Percentiles rank a stretch among this genome's conserved stretches.
phyloP scores from a whole-genome alignment of 768 basidiomycete species.

The Serendipita sp. region DNA sequence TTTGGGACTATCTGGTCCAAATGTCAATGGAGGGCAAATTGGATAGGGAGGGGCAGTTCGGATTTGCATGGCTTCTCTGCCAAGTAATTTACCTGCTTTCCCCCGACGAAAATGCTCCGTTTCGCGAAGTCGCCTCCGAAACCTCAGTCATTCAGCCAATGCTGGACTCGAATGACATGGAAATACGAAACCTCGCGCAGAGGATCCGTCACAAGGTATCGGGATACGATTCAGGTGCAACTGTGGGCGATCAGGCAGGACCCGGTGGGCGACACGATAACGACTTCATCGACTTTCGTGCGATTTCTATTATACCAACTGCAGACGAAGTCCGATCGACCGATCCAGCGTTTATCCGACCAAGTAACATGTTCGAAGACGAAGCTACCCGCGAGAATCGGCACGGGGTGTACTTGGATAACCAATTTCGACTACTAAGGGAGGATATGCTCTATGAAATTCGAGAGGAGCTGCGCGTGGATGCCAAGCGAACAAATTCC shows the following conservation, averaged over 20 bases:
- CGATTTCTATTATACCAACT: conserved; percentile 48
- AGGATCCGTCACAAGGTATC: conserved; percentile 27
- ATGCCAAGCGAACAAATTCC: conserved; percentile 21
- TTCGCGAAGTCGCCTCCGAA: conserved; percentile 25
- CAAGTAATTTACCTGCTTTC: conserved; percentile 28
- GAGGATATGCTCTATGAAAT: conserved; percentile 48
- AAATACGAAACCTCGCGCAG: conserved; percentile 19
- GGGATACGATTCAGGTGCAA: conserved; percentile 14
- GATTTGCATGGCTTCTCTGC: conserved; percentile 34
- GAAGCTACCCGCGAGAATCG: conserved; percentile 23
- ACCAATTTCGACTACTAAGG: conserved; percentile 45
- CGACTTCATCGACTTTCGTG: conserved; percentile 41
- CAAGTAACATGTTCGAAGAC: conserved; percentile 28
- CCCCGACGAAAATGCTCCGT: conserved; percentile 18
- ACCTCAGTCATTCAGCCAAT: conserved; percentile 17
- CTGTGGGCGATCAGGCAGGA: conserved; percentile 15
- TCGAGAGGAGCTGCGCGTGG: conserved; percentile 35
- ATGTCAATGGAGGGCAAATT: conserved; percentile 12
- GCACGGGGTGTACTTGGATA: conserved; percentile 38
- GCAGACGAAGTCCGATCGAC: conserved; percentile 35
- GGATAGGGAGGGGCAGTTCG: conserved; percentile 19
- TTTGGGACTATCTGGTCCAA: conserved; percentile 23
- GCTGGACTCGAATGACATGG: conserved; percentile 15
- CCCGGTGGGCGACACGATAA: conserved; percentile 60
- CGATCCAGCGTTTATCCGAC: conserved; percentile 33